Evolutionary conservation across 345 rosid species (phyloP).

Genomic region (Sapria himalayana): DNA sequence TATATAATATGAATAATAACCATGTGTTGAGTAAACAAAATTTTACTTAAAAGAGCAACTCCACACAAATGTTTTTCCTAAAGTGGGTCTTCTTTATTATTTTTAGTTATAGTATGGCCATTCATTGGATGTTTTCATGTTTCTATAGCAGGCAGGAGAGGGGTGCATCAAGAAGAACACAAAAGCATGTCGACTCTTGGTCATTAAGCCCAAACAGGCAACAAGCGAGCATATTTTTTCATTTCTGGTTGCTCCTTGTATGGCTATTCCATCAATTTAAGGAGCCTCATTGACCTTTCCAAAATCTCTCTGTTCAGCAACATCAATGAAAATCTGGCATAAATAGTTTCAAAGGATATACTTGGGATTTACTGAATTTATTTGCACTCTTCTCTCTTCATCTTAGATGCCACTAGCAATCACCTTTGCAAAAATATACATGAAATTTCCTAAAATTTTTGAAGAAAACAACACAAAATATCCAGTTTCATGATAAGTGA

Average conservation of each 20-base stretch:
- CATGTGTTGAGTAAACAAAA: no score
- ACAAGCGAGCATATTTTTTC: conserved; percentile 87
- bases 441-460: no score
- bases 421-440: no score
- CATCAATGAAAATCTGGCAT: conserved; percentile 86
- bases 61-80: no score
- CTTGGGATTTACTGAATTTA: conserved; percentile 80
- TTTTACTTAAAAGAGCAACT: no score
- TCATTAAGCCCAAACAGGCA: conserved; percentile 96
- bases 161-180: conserved; percentile 82
- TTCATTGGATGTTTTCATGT: no score
- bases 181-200: conserved; percentile 97
- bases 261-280: conserved; percentile 58
- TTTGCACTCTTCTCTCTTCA: conserved; percentile 53
- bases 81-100: no score
- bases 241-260: conserved; percentile 83
- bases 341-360: conserved; percentile 75
- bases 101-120: no score
- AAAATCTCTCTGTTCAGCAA: conserved; percentile 75
- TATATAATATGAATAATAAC: no score
- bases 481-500: no score
- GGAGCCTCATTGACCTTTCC: conserved; percentile 54
- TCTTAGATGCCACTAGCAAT: conserved; percentile 40
- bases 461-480: no score
- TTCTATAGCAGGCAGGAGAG: no score